Conservation (phyloP, 1,284 basidiomycete genomes). For the Moniliophthora roreri region DNA sequence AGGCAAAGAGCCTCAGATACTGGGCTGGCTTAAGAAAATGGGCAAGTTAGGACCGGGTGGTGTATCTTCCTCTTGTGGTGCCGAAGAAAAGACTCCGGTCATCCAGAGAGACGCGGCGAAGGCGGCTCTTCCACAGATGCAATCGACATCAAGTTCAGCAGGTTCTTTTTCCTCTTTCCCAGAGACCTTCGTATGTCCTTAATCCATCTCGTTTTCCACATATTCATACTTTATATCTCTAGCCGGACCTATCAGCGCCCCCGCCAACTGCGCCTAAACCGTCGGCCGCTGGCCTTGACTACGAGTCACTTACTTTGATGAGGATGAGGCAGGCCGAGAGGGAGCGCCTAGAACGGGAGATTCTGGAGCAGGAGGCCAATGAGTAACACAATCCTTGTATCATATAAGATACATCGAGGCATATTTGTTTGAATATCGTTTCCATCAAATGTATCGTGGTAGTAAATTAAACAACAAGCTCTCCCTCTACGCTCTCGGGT, state of each 20-base stretch:
- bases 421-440: neutral
- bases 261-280: conserved; percentile 25
- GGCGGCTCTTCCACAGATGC: conserved; percentile 30
- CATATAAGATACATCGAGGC: neutral
- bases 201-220: conserved; percentile 3
- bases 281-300: conserved; percentile 55
- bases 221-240: conserved; percentile 2
- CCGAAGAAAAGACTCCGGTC: neutral
- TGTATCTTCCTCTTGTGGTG: neutral
- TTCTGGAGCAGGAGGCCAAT: conserved; percentile 61
- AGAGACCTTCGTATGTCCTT: conserved; percentile 50
- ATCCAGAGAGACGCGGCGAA: conserved; percentile 10
- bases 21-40: conserved; percentile 74
- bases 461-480: conserved; percentile 60
- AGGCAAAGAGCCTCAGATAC: conserved; percentile 72
- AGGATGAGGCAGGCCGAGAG: conserved; percentile 79
- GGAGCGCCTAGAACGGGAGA: conserved; percentile 74
- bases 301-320: conserved; percentile 80
- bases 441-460: no score
- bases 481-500: conserved; percentile 83
- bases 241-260: conserved; percentile 25
- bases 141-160: conserved; percentile 21
- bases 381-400: conserved; percentile 2
- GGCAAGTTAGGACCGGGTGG: conserved; percentile 50
- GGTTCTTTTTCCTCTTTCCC: conserved; percentile 55